phyloP scores from a whole-genome alignment of 2,329 filamentous ascomycete species.

The Penicillium sp. region DNA sequence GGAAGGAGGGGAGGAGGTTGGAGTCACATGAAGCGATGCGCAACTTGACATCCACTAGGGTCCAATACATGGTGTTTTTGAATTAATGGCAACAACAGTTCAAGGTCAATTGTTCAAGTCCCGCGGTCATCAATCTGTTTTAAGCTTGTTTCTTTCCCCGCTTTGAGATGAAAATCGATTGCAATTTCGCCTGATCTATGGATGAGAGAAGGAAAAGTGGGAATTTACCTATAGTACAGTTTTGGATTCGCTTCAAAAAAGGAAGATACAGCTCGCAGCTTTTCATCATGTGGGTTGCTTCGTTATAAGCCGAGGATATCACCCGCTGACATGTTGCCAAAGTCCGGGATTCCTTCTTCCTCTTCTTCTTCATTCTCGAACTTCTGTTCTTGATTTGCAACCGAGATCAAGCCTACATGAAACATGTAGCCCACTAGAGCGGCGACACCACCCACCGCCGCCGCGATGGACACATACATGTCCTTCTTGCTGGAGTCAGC shows the following conservation, averaged over 20 bases:
- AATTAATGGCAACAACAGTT: not conserved
- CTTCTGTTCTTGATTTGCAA: not conserved
- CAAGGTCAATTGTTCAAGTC: not conserved
- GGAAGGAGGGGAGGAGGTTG: not conserved
- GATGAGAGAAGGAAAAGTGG: not conserved
- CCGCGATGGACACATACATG: slow-evolving; percentile 35
- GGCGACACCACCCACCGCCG: slow-evolving; percentile 34
- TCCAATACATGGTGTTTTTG: not conserved
- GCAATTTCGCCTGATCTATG: not conserved
- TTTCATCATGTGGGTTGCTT: not conserved
- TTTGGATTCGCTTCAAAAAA: not conserved
- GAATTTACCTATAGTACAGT: not conserved
- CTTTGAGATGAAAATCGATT: too few species aligned
- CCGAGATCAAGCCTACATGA: slow-evolving; percentile 29
- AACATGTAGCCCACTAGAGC: slow-evolving; percentile 39
- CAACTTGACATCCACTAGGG: not conserved
- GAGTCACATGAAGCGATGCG: not conserved
- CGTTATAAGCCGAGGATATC: not conserved
- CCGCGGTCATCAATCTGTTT: not conserved
- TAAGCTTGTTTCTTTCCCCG: not conserved
- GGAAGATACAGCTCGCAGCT: not conserved
- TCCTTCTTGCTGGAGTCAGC: slow-evolving; percentile 32
- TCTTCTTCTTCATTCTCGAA: slow-evolving; percentile 20
- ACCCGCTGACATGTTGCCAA: not conserved
- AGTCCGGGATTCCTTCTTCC: slow-evolving; percentile 5